Percentiles rank a stretch among this genome's conserved stretches.
phyloP scores from a whole-genome alignment of 495 filamentous ascomycete species.

The Neurospora sublineolata region DNA sequence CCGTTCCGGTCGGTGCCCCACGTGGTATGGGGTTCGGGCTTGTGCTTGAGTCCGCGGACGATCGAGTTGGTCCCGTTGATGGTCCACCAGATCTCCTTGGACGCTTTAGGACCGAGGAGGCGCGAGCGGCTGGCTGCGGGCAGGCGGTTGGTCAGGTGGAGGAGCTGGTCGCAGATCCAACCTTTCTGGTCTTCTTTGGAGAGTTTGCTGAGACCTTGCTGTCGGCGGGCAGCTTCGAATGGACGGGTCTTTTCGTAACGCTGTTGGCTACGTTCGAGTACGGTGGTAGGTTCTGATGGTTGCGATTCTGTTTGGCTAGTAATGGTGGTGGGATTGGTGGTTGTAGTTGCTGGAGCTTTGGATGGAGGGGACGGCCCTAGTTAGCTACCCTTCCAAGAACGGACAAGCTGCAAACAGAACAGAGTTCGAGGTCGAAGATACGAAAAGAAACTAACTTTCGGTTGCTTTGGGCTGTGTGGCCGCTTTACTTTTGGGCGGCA shows the following conservation, averaged over 20 bases:
- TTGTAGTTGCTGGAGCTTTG: neutral
- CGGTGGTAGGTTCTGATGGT: slow-evolving; percentile 17
- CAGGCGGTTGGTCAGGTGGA: slow-evolving; percentile 21
- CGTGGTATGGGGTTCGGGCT: slow-evolving; percentile 13
- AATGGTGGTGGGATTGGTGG: neutral
- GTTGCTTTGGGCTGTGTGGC: slow-evolving; percentile 20
- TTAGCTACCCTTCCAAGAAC: neutral
- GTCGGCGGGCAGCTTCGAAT: slow-evolving; percentile 13
- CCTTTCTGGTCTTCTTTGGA: slow-evolving; percentile 25
- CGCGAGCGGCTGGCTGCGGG: slow-evolving; percentile 10
- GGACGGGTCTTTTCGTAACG: slow-evolving; percentile 28
- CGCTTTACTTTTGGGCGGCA: slow-evolving; percentile 25
- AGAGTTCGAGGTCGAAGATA: neutral
- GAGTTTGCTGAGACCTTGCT: slow-evolving; percentile 26
- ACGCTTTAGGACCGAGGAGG: slow-evolving; percentile 30
- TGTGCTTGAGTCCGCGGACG: slow-evolving; percentile 18
- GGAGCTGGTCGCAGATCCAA: slow-evolving; percentile 14
- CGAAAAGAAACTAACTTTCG: slow-evolving; percentile 11
- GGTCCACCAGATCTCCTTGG: slow-evolving; percentile 38
- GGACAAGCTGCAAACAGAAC: neutral
- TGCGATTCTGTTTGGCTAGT: neutral
- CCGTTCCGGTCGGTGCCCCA: slow-evolving; percentile 35
- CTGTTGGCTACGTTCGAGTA: slow-evolving; percentile 24
- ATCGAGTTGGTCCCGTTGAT: slow-evolving; percentile 36
- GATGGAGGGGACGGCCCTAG: neutral